These are phyloP conservation scores for Gentiana dahurica DNA, from an alignment of 257 asterid genomes.

Conservation along the genomic window DNA sequence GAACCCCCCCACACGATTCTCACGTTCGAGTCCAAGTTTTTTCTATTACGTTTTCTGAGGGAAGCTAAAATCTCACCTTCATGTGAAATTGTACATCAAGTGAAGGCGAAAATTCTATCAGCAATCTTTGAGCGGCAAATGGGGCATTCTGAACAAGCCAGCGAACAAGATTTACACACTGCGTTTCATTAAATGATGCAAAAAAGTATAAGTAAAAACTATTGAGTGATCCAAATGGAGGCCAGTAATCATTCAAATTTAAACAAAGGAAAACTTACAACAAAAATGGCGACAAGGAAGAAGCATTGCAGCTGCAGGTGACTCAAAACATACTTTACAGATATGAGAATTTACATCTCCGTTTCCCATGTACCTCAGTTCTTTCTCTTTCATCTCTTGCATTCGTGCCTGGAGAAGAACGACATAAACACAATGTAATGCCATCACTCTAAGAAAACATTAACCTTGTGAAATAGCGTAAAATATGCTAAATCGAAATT, in stretches of 20 bases:
- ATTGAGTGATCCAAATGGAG: no score
- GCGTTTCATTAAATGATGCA: constrained; percentile 46
- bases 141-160: constrained; percentile 85
- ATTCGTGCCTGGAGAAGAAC: constrained; percentile 57
- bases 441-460: not conserved
- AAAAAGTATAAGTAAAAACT: constrained; percentile 11
- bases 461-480: no score
- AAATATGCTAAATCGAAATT: not conserved
- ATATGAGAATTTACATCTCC: constrained; percentile 73
- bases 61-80: constrained; percentile 8
- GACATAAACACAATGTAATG: not conserved
- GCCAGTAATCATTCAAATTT: no score
- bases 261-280: constrained; percentile 38
- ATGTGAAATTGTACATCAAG: constrained; percentile 25
- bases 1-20: no score
- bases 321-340: constrained; percentile 94
- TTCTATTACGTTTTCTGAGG: no score
- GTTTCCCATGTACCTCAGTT: constrained; percentile 52
- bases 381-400: constrained; percentile 95
- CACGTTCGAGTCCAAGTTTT: no score
- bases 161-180: constrained; percentile 68
- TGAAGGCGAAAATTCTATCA: constrained; percentile 87
- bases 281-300: constrained; percentile 99
- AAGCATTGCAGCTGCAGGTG: constrained; percentile 85
- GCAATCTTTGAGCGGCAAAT: constrained; percentile 68